Evolutionary conservation across 768 basidiomycete species (phyloP).

Genomic region (Crucibulum laeve): DNA sequence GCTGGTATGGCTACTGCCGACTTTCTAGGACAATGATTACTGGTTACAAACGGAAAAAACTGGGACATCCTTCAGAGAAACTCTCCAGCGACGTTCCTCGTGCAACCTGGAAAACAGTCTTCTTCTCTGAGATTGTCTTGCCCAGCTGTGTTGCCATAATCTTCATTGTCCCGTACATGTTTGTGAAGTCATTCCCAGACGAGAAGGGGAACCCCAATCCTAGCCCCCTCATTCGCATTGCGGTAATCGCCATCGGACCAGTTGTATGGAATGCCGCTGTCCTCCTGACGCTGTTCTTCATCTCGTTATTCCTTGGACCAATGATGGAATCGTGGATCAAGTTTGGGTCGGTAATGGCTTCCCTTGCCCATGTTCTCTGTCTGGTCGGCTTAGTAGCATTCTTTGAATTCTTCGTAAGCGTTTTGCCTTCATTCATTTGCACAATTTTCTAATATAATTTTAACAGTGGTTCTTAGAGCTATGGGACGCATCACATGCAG

Average conservation of each 20-base stretch:
- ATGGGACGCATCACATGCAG: constrained; percentile 96
- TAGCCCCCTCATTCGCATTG: constrained; percentile 88
- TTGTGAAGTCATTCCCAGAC: constrained; percentile 87
- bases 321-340: constrained; percentile 80
- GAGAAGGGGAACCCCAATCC: constrained; percentile 58
- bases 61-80: constrained; percentile 97
- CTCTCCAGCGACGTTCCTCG: constrained; percentile 92
- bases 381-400: constrained; percentile 82
- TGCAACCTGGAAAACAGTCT: constrained; percentile 79
- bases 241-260: constrained; percentile 84
- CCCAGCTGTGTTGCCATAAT: constrained; percentile 73
- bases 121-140: constrained; percentile 80
- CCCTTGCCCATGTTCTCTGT: constrained; percentile 77
- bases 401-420: constrained; percentile 92
- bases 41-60: constrained; percentile 98
- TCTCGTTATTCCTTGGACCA: constrained; percentile 90
- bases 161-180: constrained; percentile 86
- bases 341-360: constrained; percentile 93
- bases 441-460: constrained; percentile 13
- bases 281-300: constrained; percentile 79
- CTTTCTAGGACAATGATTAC: constrained; percentile 96
- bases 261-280: constrained; percentile 94
- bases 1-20: constrained; percentile 99
- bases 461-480: constrained; percentile 90
- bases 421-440: constrained; percentile 13